Conservation (phyloP, 78 protist genomes). For the Dictyostelium brefeldianum region DNA sequence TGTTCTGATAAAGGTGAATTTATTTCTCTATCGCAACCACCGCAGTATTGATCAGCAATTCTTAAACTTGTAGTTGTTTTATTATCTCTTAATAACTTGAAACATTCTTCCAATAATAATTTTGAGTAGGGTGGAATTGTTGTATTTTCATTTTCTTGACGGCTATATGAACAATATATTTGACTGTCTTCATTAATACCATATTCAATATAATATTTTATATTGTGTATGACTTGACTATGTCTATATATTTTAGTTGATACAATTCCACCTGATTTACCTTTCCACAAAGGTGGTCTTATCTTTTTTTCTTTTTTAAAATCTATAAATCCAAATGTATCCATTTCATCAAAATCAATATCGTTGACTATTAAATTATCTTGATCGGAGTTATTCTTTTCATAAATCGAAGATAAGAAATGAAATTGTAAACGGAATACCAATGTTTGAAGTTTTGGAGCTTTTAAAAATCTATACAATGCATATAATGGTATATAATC, state of each 20-base stretch:
- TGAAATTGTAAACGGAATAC: slow-evolving; percentile 6
- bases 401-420: background rate
- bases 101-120: slow-evolving; percentile 6
- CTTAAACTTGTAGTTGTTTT: background rate
- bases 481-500: slow-evolving; percentile 25
- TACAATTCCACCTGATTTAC: no score
- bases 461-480: background rate
- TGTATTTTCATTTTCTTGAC: background rate
- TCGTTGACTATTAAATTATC: no score
- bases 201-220: background rate
- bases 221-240: background rate
- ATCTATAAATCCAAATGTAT: background rate
- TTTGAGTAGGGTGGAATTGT: slow-evolving; percentile 14
- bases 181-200: slow-evolving; percentile 23
- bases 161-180: slow-evolving; percentile 12
- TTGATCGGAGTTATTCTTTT: background rate
- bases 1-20: background rate
- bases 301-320: background rate
- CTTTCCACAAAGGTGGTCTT: no score
- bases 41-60: background rate
- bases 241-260: no score
- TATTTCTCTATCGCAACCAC: background rate
- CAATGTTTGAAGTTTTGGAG: background rate
- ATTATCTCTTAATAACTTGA: background rate
- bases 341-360: background rate